phyloP scores from a whole-genome alignment of 257 asterid species.

The Solanum chiquidenum region DNA sequence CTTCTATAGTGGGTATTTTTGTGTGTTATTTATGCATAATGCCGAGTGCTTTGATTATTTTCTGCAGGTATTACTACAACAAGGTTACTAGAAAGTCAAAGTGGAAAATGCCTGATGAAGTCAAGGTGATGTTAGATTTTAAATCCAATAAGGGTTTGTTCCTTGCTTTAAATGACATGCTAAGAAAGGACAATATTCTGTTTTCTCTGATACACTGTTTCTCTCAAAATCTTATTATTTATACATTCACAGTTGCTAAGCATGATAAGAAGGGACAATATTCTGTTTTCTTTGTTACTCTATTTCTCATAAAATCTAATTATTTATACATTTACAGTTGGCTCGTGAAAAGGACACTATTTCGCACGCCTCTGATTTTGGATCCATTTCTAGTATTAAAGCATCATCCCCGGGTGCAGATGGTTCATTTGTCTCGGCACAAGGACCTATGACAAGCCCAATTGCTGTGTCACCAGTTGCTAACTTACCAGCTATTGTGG shows the following conservation, averaged over 20 bases:
- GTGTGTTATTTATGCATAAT: not conserved
- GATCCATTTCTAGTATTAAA: conserved; percentile 29
- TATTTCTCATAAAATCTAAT: conserved; percentile 2
- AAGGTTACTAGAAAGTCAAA: conserved; percentile 59
- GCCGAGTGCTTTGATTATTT: not conserved
- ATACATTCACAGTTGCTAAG: conserved; percentile 26
- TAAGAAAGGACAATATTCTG: not conserved
- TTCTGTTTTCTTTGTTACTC: not conserved
- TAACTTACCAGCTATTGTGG: conserved; percentile 21
- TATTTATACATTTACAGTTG: not conserved
- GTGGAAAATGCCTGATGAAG: conserved; percentile 85
- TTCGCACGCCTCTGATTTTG: conserved; percentile 27
- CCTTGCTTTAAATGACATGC: not conserved
- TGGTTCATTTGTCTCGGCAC: conserved; percentile 22
- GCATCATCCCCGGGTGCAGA: conserved; percentile 24
- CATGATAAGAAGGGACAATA: not conserved
- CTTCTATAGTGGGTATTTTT: not conserved
- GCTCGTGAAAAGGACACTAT: conserved; percentile 52
- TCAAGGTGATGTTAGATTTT: conserved; percentile 49
- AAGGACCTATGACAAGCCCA: conserved; percentile 44
- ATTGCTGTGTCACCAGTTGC: conserved; percentile 37
- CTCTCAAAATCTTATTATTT: not conserved
- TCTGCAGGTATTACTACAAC: conserved; percentile 60
- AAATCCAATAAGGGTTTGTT: conserved; percentile 3
- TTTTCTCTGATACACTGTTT: conserved; percentile 5